These are phyloP conservation scores for Colletotrichum eleusines DNA, from an alignment of 2,329 filamentous ascomycete genomes.

Conservation along the genomic window DNA sequence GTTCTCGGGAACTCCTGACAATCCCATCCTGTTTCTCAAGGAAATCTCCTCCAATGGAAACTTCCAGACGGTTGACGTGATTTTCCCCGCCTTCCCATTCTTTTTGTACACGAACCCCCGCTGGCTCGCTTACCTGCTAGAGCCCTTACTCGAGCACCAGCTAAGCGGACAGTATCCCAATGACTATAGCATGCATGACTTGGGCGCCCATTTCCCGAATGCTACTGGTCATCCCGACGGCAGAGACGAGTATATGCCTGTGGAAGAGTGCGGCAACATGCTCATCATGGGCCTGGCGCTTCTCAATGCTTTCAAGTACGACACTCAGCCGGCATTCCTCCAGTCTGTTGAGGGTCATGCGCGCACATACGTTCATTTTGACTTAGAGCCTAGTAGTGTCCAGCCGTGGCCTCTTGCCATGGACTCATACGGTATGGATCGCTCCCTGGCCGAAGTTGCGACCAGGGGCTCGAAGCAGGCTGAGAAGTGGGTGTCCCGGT, in stretches of 20 bases:
- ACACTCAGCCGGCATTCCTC: conserved; percentile 68
- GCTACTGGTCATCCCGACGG: conserved; percentile 80
- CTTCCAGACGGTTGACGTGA: conserved; percentile 87
- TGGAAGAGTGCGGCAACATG: conserved; percentile 82
- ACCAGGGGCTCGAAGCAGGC: conserved; percentile 59
- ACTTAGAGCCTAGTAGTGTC: conserved; percentile 16
- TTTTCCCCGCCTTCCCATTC: conserved; percentile 88
- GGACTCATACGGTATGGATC: conserved; percentile 65
- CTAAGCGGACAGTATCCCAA: conserved; percentile 87
- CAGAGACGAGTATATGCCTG: conserved; percentile 79
- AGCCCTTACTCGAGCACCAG: conserved; percentile 85
- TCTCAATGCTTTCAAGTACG: conserved; percentile 78
- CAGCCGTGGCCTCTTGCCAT: conserved; percentile 54
- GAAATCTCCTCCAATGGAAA: conserved; percentile 90
- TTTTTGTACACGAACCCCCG: conserved; percentile 87
- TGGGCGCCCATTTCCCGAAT: conserved; percentile 80
- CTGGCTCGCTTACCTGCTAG: conserved; percentile 83
- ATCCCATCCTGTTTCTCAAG: conserved; percentile 83
- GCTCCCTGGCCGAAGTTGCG: conserved; percentile 65
- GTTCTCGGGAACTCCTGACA: conserved; percentile 78
- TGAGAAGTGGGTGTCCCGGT: conserved; percentile 58
- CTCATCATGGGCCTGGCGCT: conserved; percentile 83
- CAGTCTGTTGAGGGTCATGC: conserved; percentile 61
- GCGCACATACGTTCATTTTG: conserved; percentile 16
- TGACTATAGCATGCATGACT: conserved; percentile 82